Conservation (phyloP, 495 filamentous ascomycete genomes). For the Hamigera avellanea region DNA sequence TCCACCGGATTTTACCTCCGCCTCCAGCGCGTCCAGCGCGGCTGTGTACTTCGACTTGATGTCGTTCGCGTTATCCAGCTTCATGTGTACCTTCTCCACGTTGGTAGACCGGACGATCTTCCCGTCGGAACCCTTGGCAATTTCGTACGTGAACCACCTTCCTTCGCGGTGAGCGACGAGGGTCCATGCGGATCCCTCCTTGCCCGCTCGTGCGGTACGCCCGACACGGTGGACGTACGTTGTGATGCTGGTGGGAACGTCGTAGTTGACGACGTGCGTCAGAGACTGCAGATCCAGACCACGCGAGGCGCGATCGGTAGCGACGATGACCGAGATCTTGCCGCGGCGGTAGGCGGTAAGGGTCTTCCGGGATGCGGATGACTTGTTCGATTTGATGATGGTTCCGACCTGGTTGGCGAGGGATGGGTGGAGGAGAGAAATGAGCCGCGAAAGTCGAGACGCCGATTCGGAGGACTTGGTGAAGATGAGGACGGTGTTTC, state of each 20-base stretch:
- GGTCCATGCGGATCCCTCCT: slow-evolving; percentile 69
- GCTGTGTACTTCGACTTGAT: slow-evolving; percentile 45
- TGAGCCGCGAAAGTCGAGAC: slow-evolving; percentile 63
- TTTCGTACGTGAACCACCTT: slow-evolving; percentile 75
- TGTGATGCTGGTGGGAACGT: slow-evolving; percentile 66
- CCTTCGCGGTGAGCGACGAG: slow-evolving; percentile 67
- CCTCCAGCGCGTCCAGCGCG: slow-evolving; percentile 41
- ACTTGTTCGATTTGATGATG: slow-evolving; percentile 63
- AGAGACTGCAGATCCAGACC: slow-evolving; percentile 79
- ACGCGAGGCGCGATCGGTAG: slow-evolving; percentile 83
- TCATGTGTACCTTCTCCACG: slow-evolving; percentile 35
- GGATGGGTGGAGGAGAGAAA: slow-evolving; percentile 54
- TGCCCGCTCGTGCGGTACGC: slow-evolving; percentile 76
- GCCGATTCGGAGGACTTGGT: slow-evolving; percentile 80
- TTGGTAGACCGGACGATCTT: slow-evolving; percentile 30
- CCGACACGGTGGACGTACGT: slow-evolving; percentile 91
- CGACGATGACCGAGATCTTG: slow-evolving; percentile 64
- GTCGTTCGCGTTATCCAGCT: slow-evolving; percentile 28
- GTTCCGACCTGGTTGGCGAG: slow-evolving; percentile 48
- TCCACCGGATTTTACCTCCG: slow-evolving; percentile 21
- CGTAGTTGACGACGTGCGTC: slow-evolving; percentile 87
- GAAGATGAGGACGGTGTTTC: slow-evolving; percentile 58
- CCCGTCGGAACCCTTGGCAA: slow-evolving; percentile 37
- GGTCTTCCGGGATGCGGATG: slow-evolving; percentile 48
- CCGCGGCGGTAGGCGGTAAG: slow-evolving; percentile 50